These are phyloP conservation scores for Fagopyrum esculentum DNA, from an alignment of 148 eudicot genomes.

Conservation along the genomic window DNA sequence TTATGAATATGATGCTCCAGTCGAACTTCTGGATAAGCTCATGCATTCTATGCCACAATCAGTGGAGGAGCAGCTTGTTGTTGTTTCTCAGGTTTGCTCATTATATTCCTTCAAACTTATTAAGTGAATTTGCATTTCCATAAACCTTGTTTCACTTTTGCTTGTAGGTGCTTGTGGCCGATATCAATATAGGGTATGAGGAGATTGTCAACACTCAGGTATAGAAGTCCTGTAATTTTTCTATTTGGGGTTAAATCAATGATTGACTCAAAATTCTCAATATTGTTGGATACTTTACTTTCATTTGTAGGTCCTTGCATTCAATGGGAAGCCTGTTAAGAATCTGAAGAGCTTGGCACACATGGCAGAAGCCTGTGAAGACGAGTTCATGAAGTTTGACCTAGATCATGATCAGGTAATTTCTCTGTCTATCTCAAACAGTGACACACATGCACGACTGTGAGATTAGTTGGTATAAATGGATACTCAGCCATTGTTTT, in stretches of 20 bases:
- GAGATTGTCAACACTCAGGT: conserved; percentile 46
- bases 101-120: not conserved
- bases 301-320: conserved; percentile 50
- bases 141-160: not conserved
- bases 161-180: conserved; percentile 40
- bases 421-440: conserved; percentile 12
- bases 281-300: not conserved
- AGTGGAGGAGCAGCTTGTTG: conserved; percentile 35
- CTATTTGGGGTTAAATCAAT: not conserved
- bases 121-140: not conserved
- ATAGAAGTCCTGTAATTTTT: not conserved
- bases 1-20: conserved; percentile 41
- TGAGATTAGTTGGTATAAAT: not conserved
- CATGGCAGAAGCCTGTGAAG: conserved; percentile 79
- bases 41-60: conserved; percentile 39
- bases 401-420: conserved; percentile 23
- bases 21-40: conserved; percentile 36
- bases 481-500: not conserved
- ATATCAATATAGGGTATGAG: conserved; percentile 46
- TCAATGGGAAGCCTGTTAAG: conserved; percentile 79
- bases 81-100: conserved; percentile 37
- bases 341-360: conserved; percentile 81
- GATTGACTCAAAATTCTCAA: not conserved
- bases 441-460: not conserved
- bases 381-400: conserved; percentile 81